These are phyloP conservation scores for Rhynchospora tenuis DNA, from an alignment of 176 grass and related monocot genomes.

Conservation along the genomic window DNA sequence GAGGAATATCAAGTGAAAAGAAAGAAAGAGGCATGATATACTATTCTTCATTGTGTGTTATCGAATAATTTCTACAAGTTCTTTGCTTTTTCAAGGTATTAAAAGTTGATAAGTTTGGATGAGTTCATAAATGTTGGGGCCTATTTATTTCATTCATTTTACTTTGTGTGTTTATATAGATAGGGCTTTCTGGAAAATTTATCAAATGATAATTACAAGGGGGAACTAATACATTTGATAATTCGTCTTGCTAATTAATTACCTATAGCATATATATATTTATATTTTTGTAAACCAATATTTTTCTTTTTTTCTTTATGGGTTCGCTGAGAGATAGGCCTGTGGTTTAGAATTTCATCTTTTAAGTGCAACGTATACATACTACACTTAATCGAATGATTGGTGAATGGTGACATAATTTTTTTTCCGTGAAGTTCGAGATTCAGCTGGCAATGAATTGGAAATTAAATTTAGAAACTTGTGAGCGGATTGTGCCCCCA, in stretches of 20 bases:
- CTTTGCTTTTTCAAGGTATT: conserved; percentile 6
- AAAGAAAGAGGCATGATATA: conserved; percentile 43
- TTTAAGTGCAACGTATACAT: too few relatives aligned
- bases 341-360: too few relatives aligned
- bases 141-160: neutral
- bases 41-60: conserved; percentile 21
- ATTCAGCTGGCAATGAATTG: too few relatives aligned
- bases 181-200: neutral
- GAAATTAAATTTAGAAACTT: too few relatives aligned
- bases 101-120: neutral
- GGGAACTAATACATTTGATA: neutral
- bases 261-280: neutral
- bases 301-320: too few relatives aligned
- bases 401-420: too few relatives aligned
- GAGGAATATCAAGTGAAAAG: conserved; percentile 25
- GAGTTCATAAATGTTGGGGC: neutral
- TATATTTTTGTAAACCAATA: neutral
- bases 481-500: too few relatives aligned
- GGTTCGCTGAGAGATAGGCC: too few relatives aligned
- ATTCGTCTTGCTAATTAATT: neutral
- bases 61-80: conserved; percentile 12
- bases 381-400: too few relatives aligned
- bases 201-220: neutral
- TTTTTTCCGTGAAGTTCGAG: too few relatives aligned
- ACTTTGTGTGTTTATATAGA: neutral